Percentiles rank a stretch among this genome's conserved stretches.
phyloP scores from a whole-genome alignment of 768 basidiomycete species.

The Pholiota microspora region DNA sequence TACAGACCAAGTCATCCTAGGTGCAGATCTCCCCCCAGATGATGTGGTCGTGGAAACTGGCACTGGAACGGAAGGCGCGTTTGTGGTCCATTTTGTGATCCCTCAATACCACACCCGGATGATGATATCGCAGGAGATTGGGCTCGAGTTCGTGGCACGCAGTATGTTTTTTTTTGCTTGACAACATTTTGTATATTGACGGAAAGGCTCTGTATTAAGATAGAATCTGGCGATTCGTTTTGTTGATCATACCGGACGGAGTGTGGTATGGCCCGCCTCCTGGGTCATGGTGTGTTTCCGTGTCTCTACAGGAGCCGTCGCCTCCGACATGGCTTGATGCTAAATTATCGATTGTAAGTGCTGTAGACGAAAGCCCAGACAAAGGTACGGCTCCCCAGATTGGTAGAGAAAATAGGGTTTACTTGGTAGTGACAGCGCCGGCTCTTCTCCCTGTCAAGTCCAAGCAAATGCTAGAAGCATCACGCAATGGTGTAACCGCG shows the following conservation, averaged over 20 bases:
- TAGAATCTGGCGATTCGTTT: conserved; percentile 53
- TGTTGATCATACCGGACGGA: conserved; percentile 27
- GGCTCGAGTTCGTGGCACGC: conserved; percentile 64
- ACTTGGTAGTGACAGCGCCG: conserved; percentile 19
- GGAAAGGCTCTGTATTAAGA: too few relatives aligned
- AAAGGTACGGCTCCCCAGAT: conserved; percentile 6
- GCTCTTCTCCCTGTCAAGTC: conserved; percentile 37
- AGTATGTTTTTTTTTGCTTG: conserved; percentile 24
- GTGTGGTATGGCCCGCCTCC: conserved; percentile 22
- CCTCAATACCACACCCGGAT: conserved; percentile 70
- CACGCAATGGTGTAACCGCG: conserved; percentile 16
- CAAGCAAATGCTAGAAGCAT: conserved; percentile 28
- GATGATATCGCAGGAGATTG: conserved; percentile 53
- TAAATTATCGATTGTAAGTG: conserved; percentile 24
- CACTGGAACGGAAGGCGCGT: conserved; percentile 48
- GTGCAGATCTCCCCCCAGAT: conserved; percentile 42
- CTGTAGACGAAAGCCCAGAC: conserved; percentile 1
- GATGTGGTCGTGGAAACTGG: conserved; percentile 50
- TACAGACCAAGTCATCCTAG: conserved; percentile 49
- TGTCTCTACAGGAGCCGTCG: conserved; percentile 54
- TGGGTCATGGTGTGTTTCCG: conserved; percentile 49
- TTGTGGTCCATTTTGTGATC: conserved; percentile 47
- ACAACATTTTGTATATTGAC: background rate
- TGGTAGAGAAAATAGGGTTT: background rate
- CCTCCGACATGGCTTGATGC: conserved; percentile 59